Conservation (phyloP, 2,329 filamentous ascomycete genomes). For the Ascochyta lentis region DNA sequence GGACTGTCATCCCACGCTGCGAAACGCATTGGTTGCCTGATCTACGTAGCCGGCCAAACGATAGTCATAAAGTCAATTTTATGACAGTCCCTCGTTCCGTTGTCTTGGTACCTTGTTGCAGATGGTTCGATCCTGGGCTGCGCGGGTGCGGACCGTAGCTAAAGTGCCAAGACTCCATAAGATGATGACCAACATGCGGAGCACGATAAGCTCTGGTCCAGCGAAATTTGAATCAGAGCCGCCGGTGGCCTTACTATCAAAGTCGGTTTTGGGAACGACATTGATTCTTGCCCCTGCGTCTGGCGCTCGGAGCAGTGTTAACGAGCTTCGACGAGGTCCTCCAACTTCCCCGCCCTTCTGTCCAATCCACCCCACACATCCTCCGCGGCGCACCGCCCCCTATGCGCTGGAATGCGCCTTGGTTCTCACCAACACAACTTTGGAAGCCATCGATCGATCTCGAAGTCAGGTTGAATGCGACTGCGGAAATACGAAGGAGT, state of each 20-base stretch:
- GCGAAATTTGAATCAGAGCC: slow-evolving; percentile 28
- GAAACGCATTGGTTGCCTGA: slow-evolving; percentile 23
- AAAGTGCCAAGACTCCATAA: slow-evolving; percentile 18
- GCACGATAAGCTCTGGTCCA: slow-evolving; percentile 21
- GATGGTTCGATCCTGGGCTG: slow-evolving; percentile 21
- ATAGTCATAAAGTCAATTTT: slow-evolving; percentile 30
- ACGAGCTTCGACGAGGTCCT: slow-evolving; percentile 22
- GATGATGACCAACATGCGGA: slow-evolving; percentile 13
- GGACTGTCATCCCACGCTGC: slow-evolving; percentile 33
- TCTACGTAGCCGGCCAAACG: slow-evolving; percentile 27
- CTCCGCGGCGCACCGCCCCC: slow-evolving; percentile 40
- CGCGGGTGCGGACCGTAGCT: slow-evolving; percentile 18
- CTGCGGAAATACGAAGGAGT: slow-evolving; percentile 11
- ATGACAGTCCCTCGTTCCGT: slow-evolving; percentile 36
- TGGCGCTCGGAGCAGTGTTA: slow-evolving; percentile 13
- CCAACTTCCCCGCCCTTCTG: slow-evolving; percentile 32
- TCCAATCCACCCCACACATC: slow-evolving; percentile 23
- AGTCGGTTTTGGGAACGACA: neutral
- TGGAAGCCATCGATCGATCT: slow-evolving; percentile 14
- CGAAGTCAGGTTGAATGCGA: slow-evolving; percentile 3
- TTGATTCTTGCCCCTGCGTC: slow-evolving; percentile 10
- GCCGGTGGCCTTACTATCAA: slow-evolving; percentile 20
- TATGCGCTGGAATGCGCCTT: slow-evolving; percentile 20
- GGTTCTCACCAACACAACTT: slow-evolving; percentile 2
- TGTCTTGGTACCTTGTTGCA: slow-evolving; percentile 30